Evolutionary conservation across 768 basidiomycete species (phyloP).

Genomic region (Nevesoporus exiguus): DNA sequence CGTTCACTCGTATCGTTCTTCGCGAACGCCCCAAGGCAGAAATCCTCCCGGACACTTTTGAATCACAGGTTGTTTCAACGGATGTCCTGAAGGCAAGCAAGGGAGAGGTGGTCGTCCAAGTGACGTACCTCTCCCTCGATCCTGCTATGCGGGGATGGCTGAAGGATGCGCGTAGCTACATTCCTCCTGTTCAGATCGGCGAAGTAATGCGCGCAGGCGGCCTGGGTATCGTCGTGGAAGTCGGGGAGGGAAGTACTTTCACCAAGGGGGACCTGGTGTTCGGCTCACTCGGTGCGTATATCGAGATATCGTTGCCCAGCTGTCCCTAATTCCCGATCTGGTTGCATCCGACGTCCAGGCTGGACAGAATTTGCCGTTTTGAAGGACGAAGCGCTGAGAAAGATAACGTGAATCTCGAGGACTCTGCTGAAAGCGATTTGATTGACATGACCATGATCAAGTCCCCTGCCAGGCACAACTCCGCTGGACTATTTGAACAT

Average conservation of each 20-base stretch:
- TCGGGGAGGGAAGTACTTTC: conserved; percentile 52
- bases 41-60: conserved; percentile 74
- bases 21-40: conserved; percentile 66
- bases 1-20: conserved; percentile 70
- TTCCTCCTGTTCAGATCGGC: conserved; percentile 69
- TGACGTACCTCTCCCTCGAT: conserved; percentile 78
- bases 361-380: conserved; percentile 76
- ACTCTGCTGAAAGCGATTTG: not conserved
- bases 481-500: conserved; percentile 79
- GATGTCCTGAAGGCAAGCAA: conserved; percentile 49
- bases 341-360: conserved; percentile 38
- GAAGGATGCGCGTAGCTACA: conserved; percentile 65
- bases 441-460: conserved; percentile 21
- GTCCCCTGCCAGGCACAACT: conserved; percentile 55
- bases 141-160: conserved; percentile 89
- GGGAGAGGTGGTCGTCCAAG: conserved; percentile 65
- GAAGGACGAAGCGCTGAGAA: conserved; percentile 47
- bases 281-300: conserved; percentile 57
- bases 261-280: conserved; percentile 67
- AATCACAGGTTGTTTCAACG: conserved; percentile 50
- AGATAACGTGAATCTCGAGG: conserved; percentile 49
- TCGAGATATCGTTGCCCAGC: too few species aligned
- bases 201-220: conserved; percentile 74
- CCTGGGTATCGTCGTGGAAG: conserved; percentile 62
- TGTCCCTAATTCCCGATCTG: not conserved